These are phyloP conservation scores for Tulasnella sp. DNA, from an alignment of 768 basidiomycete genomes.

Conservation along the genomic window DNA sequence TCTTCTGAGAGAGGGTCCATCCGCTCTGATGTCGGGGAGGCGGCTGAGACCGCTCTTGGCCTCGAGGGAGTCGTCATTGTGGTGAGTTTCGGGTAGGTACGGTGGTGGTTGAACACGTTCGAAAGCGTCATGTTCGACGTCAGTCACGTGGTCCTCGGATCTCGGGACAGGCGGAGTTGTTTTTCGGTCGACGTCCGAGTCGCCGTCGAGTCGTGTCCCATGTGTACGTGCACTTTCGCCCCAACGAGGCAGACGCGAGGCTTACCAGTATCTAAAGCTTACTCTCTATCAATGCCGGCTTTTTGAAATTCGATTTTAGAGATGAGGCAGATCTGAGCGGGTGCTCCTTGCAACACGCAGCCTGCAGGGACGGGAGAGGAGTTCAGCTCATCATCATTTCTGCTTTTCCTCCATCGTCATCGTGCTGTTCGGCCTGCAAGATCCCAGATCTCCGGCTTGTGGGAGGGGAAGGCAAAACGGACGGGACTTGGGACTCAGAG, in stretches of 20 bases:
- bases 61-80: neutral
- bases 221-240: neutral
- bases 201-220: neutral
- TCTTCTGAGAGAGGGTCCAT: conserved; percentile 40
- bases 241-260: neutral
- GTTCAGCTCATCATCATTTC: conserved; percentile 9
- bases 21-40: neutral
- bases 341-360: neutral
- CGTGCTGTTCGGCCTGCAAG: conserved; percentile 13
- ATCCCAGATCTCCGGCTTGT: conserved; percentile 13
- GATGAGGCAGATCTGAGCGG: neutral
- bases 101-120: conserved; percentile 14
- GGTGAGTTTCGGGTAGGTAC: neutral
- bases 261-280: neutral
- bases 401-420: neutral
- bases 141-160: neutral
- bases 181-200: neutral
- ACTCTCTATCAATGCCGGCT: neutral
- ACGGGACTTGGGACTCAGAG: neutral
- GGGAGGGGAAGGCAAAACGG: conserved; percentile 4
- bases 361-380: neutral
- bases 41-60: conserved; percentile 3
- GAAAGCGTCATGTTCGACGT: neutral
- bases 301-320: conserved; percentile 11
- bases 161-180: neutral